A percentile compares a stretch with the other conserved stretches of the same genome.
phyloP scores from a whole-genome alignment of 768 basidiomycete species.

The Lactarius indigo region DNA sequence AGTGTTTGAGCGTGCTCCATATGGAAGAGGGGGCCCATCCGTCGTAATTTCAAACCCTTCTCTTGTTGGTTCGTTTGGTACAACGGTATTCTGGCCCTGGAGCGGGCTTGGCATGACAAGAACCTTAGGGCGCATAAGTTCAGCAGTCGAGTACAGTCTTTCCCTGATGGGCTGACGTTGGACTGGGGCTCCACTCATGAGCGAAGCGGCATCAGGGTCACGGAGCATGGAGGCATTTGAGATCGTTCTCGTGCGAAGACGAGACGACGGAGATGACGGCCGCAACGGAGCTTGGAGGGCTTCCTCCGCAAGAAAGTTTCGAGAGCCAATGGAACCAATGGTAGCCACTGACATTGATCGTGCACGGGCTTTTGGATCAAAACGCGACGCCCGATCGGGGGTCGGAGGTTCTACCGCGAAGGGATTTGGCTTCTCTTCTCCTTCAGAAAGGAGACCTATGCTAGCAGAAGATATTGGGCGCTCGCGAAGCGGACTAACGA shows the following conservation, averaged over 20 bases:
- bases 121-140: constrained; percentile 84
- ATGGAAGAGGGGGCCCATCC: constrained; percentile 77
- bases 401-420: constrained; percentile 38
- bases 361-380: constrained; percentile 41
- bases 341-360: constrained; percentile 47
- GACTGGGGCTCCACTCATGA: constrained; percentile 36
- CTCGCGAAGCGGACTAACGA: constrained; percentile 33
- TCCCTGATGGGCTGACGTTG: constrained; percentile 36
- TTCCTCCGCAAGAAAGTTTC: constrained; percentile 38
- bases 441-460: constrained; percentile 42
- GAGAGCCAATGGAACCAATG: constrained; percentile 38
- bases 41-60: constrained; percentile 61
- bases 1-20: constrained; percentile 59
- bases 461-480: constrained; percentile 52
- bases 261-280: constrained; percentile 59
- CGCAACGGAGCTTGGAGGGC: constrained; percentile 60
- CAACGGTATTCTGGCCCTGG: constrained; percentile 43
- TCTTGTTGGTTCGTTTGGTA: constrained; percentile 34
- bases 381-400: constrained; percentile 40
- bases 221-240: constrained; percentile 64
- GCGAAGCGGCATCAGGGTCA: constrained; percentile 45
- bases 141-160: constrained; percentile 67
- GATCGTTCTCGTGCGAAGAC: constrained; percentile 60
- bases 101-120: constrained; percentile 92
- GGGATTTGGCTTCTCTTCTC: constrained; percentile 35